Evolutionary conservation across 2,329 filamentous ascomycete species (phyloP).

Genomic region (Mycosphaerella sp.): DNA sequence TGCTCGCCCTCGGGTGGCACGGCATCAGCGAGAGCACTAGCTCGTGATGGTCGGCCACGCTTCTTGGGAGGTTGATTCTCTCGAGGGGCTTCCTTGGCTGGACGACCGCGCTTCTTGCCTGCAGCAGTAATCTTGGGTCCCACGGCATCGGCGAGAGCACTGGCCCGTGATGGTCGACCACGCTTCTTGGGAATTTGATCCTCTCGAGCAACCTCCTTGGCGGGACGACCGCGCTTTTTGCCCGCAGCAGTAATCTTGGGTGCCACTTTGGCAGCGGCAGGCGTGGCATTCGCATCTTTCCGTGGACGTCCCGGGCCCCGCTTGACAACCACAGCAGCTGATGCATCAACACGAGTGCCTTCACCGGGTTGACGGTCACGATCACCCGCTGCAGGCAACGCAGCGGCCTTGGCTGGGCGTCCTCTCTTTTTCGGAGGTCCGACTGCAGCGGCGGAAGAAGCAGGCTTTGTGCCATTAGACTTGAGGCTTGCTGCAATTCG

Average conservation of each 20-base stretch:
- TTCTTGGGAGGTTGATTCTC: conserved; percentile 22
- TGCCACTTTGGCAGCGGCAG: conserved; percentile 1
- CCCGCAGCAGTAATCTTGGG: conserved; percentile 10
- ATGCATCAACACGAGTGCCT: not conserved
- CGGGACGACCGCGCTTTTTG: conserved; percentile 22
- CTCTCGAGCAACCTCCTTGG: conserved; percentile 3
- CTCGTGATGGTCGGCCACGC: conserved; percentile 23
- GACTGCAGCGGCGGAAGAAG: not conserved
- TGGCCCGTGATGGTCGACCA: conserved; percentile 21
- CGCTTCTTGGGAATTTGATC: conserved; percentile 25
- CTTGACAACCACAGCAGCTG: not conserved
- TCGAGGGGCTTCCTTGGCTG: conserved; percentile 9
- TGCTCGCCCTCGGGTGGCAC: conserved; percentile 10
- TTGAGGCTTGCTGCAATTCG: not conserved
- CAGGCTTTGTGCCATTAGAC: not conserved
- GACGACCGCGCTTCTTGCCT: conserved; percentile 21
- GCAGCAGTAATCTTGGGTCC: conserved; percentile 8
- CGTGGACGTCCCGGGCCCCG: conserved; percentile 6
- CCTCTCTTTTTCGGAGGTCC: conserved; percentile 30
- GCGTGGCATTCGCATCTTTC: not conserved
- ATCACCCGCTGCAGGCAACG: not conserved
- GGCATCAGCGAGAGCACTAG: conserved; percentile 8
- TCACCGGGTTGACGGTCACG: conserved; percentile 9
- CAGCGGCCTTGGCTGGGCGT: conserved; percentile 11
- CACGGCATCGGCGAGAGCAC: conserved; percentile 2